Percentiles rank a stretch among this genome's conserved stretches.
Evolutionary conservation across 1,284 basidiomycete species (phyloP).

Genomic region (Bjerkandera adusta): DNA sequence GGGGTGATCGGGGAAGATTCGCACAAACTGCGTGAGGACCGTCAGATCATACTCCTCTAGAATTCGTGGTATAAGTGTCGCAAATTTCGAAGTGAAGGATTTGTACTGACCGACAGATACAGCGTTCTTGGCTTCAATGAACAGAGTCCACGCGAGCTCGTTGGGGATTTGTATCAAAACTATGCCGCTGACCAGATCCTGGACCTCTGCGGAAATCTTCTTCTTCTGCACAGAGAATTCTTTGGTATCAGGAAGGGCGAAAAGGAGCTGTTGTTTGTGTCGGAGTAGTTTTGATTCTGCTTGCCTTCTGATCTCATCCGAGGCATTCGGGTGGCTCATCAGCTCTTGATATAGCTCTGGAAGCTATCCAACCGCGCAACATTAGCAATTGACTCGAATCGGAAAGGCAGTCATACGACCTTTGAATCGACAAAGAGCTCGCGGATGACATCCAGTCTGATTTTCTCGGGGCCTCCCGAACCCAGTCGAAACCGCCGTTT

Average conservation of each 20-base stretch:
- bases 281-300: conserved; percentile 72
- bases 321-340: conserved; percentile 72
- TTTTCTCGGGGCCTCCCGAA: conserved; percentile 63
- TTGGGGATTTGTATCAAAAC: conserved; percentile 76
- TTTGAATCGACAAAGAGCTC: conserved; percentile 62
- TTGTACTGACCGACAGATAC: conserved; percentile 59
- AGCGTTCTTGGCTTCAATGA: conserved; percentile 76
- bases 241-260: conserved; percentile 46
- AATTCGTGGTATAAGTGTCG: not conserved
- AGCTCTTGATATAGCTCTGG: conserved; percentile 72
- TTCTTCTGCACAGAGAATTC: conserved; percentile 47
- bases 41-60: conserved; percentile 64
- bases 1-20: conserved; percentile 63
- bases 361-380: conserved; percentile 41
- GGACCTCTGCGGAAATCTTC: conserved; percentile 55
- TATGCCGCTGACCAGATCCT: conserved; percentile 68
- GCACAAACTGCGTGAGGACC: conserved; percentile 63
- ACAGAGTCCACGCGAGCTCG: conserved; percentile 77
- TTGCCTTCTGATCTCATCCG: conserved; percentile 66
- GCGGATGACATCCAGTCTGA: conserved; percentile 64
- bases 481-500: conserved; percentile 75
- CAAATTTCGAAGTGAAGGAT: not conserved
- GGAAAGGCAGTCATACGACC: conserved; percentile 35
- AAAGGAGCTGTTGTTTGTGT: conserved; percentile 57
- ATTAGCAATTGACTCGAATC: not conserved